A percentile compares a stretch with the other conserved stretches of the same genome.
Conservation (phyloP, 768 basidiomycete species). For the Pilatotrama ljubarskyi region DNA sequence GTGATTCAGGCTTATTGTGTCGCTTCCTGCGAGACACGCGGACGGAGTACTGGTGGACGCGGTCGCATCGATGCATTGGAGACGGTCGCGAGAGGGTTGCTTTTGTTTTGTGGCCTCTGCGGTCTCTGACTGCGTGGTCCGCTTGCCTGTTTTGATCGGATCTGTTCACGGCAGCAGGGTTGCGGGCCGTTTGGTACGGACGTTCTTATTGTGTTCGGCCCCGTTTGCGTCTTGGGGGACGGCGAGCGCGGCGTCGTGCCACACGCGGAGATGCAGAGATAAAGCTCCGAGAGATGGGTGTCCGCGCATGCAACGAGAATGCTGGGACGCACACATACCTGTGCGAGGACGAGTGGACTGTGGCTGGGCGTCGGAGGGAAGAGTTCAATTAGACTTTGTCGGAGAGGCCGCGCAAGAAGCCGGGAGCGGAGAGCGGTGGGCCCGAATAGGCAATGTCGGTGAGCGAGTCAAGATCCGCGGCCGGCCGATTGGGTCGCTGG, state of each 20-base stretch:
- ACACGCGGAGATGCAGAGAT: background rate
- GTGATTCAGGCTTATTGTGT: constrained; percentile 13
- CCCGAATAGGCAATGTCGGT: background rate
- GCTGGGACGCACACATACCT: background rate
- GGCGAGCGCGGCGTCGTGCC: background rate
- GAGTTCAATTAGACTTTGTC: constrained; percentile 8
- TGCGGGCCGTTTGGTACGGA: constrained; percentile 7
- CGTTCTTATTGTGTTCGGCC: constrained; percentile 12
- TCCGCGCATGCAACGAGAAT: background rate
- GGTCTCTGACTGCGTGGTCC: background rate
- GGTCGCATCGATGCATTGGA: background rate
- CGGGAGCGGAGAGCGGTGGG: background rate
- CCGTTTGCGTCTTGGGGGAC: background rate
- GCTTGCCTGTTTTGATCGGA: constrained; percentile 13
- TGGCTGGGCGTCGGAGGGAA: background rate
- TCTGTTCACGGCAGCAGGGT: constrained; percentile 14
- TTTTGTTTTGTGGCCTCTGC: background rate
- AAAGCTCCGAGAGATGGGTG: background rate
- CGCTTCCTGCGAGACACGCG: constrained; percentile 12
- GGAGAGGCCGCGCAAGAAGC: constrained; percentile 2
- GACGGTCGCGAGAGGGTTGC: background rate
- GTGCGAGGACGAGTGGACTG: background rate
- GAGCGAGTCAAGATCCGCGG: constrained; percentile 17
- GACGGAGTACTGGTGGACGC: background rate
- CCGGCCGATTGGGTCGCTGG: constrained; percentile 9